Evolutionary conservation across 2,329 filamentous ascomycete species (phyloP), one percentile per base, ranked within the genome.

Genomic region (Colletotrichum endophyticum): DNA sequence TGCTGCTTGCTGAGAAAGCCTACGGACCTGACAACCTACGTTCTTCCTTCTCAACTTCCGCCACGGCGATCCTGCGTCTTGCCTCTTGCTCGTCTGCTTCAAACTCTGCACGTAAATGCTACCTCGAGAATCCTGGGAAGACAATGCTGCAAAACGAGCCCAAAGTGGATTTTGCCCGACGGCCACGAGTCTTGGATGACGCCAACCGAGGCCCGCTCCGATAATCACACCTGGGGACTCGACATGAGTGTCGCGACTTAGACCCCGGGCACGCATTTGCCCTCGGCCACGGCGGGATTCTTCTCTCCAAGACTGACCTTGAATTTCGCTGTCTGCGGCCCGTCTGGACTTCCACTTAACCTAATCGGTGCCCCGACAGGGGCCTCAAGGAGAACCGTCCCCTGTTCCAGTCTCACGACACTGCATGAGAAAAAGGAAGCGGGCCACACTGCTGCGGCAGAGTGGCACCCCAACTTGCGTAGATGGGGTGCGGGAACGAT

Each of bases 401-500:
- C 73, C 63, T 68, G 64, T 63, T 57, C 63, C 70, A 44, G 67
- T 68, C 70, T 73, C 70, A 63, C 70, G 63, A 73, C 30, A n/a
- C 63, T 73, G 69, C 73, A 72, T 67, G 36, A 59, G 57, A 73
- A 73, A 59, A 53, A 73, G 63, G 32, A 76, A 76, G 73, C 27
- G 70, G 70, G 56, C 73, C 49, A 64, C 39, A 73, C 32, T 76
- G 57, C 63, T 73, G 70, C 73, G 64, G 63, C 73, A 64, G 7
- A 62, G 72, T 70, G 66, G 66, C 71, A 66, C 71, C 63, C 73
- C 64, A 59, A 70, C 64, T 59, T 71, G 70, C 49, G 71, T 70
- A 77, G 66, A 70, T 75, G 74, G 75, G 71, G 59, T 75, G 61
- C 72, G 74, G 66, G 71, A 70, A 59, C 74, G 74, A 77, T 76